Base-by-base conservation (phyloP, 768 basidiomycete species). In the Clitopilus passeckerianus region DNA sequence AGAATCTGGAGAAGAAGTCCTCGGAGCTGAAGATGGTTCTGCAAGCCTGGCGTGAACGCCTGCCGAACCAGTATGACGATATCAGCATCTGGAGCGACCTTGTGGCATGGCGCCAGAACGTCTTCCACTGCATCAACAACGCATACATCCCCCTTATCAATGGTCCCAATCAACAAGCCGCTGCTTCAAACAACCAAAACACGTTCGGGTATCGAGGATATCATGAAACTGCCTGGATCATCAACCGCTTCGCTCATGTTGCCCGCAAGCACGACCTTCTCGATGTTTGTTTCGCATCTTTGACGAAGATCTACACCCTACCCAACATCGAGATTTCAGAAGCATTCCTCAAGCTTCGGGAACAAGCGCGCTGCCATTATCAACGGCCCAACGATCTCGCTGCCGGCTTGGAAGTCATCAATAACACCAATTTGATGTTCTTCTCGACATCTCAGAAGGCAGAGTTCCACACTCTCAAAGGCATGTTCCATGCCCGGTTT, bases 301-400 rank as follows among this genome's bases (percentile, higher is more conserved):
- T 99, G 67, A 95, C 90, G 72, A 98, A 95, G 75, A 99, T 99
- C 64, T 99, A 99, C 73, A 95, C 94, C 0, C 79, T 99, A 18
- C 97, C 97, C 20, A 99, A 99, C 70, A 99, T 99, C 73, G 97
- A 99, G 75, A 99, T 99, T 61, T 96, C 97, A 2, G 97, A 99
- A 71, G 97, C 97, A 0, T 99, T 99, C 80, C 79, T 99, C 59
- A 99, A 99, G 73, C 85, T 99, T 30, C 87, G 97, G 53, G 97
- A 99, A 72, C 97, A 99, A 73, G 97, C 97, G 6, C 89, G 95
- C 34, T 98, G 96, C 66, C 95, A 97, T 76, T 98, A 96, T 73
- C 95, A 97, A 71, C 94, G 91, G 67, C 91, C 92, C 0, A 90
- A 90, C 61, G 95, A 98, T 69, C 84, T 97, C 59, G 88, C 92